phyloP scores from a whole-genome alignment of 1,139 yeast species.

The Taphrina flavorubra region DNA sequence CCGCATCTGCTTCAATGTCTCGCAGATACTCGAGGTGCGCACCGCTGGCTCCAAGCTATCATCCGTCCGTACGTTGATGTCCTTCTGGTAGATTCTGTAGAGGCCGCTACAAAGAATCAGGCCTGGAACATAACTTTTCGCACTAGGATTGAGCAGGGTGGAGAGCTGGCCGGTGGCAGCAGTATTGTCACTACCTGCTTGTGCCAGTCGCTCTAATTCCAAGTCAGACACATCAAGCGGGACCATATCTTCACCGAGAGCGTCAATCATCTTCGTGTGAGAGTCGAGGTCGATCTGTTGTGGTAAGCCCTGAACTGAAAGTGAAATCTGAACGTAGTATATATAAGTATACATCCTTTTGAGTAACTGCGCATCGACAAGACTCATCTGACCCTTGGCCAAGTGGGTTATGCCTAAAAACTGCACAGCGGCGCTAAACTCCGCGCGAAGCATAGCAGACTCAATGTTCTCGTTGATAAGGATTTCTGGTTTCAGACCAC shows the following conservation, averaged over 20 bases:
- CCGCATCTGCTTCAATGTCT: constrained; percentile 9
- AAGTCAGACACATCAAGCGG: constrained; percentile 16
- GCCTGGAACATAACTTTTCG: constrained; percentile 16
- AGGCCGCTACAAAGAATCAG: constrained; percentile 1
- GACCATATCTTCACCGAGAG: constrained; percentile 11
- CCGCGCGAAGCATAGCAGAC: constrained; percentile 13
- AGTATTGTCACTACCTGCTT: constrained; percentile 2
- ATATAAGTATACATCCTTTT: constrained; percentile 18
- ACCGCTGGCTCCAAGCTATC: not conserved
- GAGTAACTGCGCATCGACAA: constrained; percentile 13
- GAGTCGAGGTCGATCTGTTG: not conserved
- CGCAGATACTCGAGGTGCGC: constrained; percentile 5
- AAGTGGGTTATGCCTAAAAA: constrained; percentile 1
- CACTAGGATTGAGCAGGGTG: constrained; percentile 13
- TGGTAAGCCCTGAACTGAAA: constrained; percentile 7
- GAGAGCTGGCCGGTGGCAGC: constrained; percentile 10
- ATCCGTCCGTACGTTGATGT: not conserved
- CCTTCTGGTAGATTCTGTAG: constrained; percentile 7
- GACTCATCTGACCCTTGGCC: not conserved
- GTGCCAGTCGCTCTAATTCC: constrained; percentile 13
- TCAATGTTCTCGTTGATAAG: not conserved
- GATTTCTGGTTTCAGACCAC: not conserved
- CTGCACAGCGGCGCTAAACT: constrained; percentile 13
- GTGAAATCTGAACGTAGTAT: constrained; percentile 16
- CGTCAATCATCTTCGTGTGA: not conserved